Evolutionary conservation across 2,329 filamentous ascomycete genomes (phyloP), one percentile per base, ranked within the genome.

Genomic region (Rasamsonia emersonii): DNA sequence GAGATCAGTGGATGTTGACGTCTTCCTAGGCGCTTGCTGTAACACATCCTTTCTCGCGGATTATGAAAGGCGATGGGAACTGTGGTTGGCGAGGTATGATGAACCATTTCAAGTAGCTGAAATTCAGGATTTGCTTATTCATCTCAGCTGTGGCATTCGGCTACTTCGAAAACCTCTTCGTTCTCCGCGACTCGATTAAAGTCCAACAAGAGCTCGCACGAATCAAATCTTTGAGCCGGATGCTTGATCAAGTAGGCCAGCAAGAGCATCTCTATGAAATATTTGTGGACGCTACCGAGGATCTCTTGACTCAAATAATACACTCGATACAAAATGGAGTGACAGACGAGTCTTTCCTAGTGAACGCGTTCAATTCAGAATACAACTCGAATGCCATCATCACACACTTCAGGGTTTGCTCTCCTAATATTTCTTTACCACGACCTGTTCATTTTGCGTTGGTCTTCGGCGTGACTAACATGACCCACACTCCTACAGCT

Each of bases 11-110:
- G 28, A 13, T 31, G 32, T 38, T 53, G 16, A 43, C 38, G 26
- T 9, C 39, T 27, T 26, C n/a, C 32, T 46, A 93, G 86, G 73
- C 79, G 13, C 71, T 98, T 33, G 82, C 86, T 5, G 71, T 79
- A 47, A 85, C 81, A 35, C 94, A 93, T 58, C 83, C 85, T 13
- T 79, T 86, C 54, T 94, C 89, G 54, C 84, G 91, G 34, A 80
- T 80, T 8, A 77, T 94, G 56, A 79, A 82, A 59, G 89, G 91
- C 32, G 89, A 96, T 62, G 91, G 91, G 37, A 93, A 93, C 56
- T 96, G 91, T 62, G 91, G 89, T 50, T 96, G 91, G 89, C 77
- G 89, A 80, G 91, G 89, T 95, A 71, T 67, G 79, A 65, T 32
- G n/a, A 9, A 29, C 16, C 26, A n/a, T 35, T 25, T 18, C 36